Percentiles rank a stretch among this genome's conserved stretches.
These are phyloP conservation scores for Xylaria palmicola DNA, from an alignment of 495 filamentous ascomycete species.

Conservation along the genomic window DNA sequence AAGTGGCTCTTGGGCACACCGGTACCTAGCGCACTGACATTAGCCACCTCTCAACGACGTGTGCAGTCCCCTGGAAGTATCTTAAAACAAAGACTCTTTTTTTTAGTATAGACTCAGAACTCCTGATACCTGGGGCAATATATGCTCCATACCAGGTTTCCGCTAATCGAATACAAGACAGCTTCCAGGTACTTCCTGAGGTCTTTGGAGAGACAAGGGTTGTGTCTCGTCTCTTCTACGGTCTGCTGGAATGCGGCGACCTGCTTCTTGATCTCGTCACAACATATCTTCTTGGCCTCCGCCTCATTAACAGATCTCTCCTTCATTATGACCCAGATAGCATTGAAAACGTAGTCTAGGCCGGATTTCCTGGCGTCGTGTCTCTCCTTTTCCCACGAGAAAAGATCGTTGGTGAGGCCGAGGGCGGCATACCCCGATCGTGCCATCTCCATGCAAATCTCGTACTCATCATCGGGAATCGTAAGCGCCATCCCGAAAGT, in stretches of 20 bases:
- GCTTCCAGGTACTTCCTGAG: slow-evolving; percentile 27
- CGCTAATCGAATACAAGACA: slow-evolving; percentile 21
- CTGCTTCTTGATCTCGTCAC: slow-evolving; percentile 5
- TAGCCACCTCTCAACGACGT: background rate
- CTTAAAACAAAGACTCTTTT: background rate
- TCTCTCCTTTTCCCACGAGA: slow-evolving; percentile 33
- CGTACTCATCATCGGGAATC: slow-evolving; percentile 12
- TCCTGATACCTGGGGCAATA: slow-evolving; percentile 30
- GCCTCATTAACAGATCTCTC: slow-evolving; percentile 26
- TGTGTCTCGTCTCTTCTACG: slow-evolving; percentile 4
- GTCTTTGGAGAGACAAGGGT: background rate
- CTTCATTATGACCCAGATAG: slow-evolving; percentile 39
- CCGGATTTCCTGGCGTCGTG: slow-evolving; percentile 20
- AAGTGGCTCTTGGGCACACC: too few relatives aligned
- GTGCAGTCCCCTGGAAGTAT: background rate
- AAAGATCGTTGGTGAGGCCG: slow-evolving; percentile 35
- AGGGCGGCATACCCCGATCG: slow-evolving; percentile 25
- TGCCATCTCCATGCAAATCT: slow-evolving; percentile 21
- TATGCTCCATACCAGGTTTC: slow-evolving; percentile 36
- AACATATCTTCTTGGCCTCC: slow-evolving; percentile 25
- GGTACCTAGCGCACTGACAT: background rate
- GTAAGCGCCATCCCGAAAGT: slow-evolving; percentile 16
- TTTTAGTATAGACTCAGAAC: background rate
- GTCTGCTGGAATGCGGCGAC: background rate
- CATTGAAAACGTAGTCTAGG: slow-evolving; percentile 31